phyloP scores from a whole-genome alignment of 345 rosid genomes.

The Aquilaria sinensis region DNA sequence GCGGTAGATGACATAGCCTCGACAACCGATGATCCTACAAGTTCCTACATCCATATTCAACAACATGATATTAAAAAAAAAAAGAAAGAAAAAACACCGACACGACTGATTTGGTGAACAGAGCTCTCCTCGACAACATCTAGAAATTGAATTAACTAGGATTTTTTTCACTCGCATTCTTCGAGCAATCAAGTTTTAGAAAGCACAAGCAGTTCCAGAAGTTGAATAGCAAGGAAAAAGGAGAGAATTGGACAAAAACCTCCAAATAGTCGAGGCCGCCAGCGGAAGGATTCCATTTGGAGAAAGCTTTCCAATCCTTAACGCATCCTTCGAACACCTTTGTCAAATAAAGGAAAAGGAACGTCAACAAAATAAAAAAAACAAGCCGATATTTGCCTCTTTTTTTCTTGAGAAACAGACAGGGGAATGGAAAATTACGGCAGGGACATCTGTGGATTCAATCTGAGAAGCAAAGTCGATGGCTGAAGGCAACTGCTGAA shows the following conservation, averaged over 20 bases:
- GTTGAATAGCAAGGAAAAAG: background rate
- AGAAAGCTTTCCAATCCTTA: slow-evolving; percentile 57
- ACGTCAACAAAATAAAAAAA: no score
- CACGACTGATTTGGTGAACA: background rate
- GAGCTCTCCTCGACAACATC: background rate
- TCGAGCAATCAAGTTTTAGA: background rate
- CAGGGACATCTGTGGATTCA: slow-evolving; percentile 66
- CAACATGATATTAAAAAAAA: slow-evolving; percentile 1
- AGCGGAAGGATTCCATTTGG: slow-evolving; percentile 58
- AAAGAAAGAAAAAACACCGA: slow-evolving; percentile 7
- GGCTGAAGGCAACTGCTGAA: slow-evolving; percentile 45
- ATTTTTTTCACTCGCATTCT: background rate
- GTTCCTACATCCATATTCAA: slow-evolving; percentile 36
- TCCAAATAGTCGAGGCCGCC: slow-evolving; percentile 76
- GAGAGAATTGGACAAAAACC: slow-evolving; percentile 28
- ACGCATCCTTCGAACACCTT: slow-evolving; percentile 61
- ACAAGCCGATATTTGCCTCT: background rate
- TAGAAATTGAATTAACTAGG: background rate
- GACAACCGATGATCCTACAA: slow-evolving; percentile 50
- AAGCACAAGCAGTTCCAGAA: background rate
- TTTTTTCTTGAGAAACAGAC: background rate
- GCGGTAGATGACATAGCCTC: slow-evolving; percentile 75
- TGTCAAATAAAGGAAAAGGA: background rate
- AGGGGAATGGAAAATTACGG: slow-evolving; percentile 26
- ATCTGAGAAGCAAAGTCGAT: slow-evolving; percentile 46